Evolutionary conservation across 2,329 filamentous ascomycete genomes (phyloP), one percentile per base, ranked within the genome.

Genomic region (Talaromyces sp.): DNA sequence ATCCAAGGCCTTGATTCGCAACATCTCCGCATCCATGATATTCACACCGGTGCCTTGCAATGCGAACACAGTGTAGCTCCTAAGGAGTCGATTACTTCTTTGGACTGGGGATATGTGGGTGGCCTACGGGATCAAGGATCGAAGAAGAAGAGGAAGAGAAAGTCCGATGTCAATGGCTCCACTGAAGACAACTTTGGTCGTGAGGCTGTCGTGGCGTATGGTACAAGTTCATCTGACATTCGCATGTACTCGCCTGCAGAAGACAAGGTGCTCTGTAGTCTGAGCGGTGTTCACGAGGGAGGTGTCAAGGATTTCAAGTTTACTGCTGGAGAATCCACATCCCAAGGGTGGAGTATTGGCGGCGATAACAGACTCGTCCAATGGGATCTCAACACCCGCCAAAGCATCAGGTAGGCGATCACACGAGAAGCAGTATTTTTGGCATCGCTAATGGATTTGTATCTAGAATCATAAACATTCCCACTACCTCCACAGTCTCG

Each of bases 341-440:
- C 75, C 25, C 79, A 81, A 68, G 82, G 77, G n/a, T 85, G 83
- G 83, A 84, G 83, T 77, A 79, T 84, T 65, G 83, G 83, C 58
- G 80, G 79, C 59, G 83, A 85, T 72, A 81, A 80, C 66, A 84
- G 81, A 69, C 75, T 84, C 57, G 78, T 84, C 25, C 82, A 84
- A 68, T 85, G 83, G 83, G 80, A 84, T 73, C 70, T 84, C 63
- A 74, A 71, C 68, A 80, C 75, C 25, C 77, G 78, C 63, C 73
- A 78, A 67, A 76, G 73, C 59, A 74, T 78, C 64, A 78, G 79
- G 83, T 84, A 75, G 67, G 70, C 37, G 3, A 54, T 4, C 49
- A 17, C 45, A n/a, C 6, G 22, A 33, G 17, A 45, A 50, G 43
- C 57, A 66, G 49, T 33, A 15, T 8, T 39, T 33, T 15, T 15